A percentile compares a stretch with the other conserved stretches of the same genome.
These are phyloP conservation scores for Penicillium digitatum DNA, from an alignment of 2,329 filamentous ascomycete species.

Conservation along the genomic window DNA sequence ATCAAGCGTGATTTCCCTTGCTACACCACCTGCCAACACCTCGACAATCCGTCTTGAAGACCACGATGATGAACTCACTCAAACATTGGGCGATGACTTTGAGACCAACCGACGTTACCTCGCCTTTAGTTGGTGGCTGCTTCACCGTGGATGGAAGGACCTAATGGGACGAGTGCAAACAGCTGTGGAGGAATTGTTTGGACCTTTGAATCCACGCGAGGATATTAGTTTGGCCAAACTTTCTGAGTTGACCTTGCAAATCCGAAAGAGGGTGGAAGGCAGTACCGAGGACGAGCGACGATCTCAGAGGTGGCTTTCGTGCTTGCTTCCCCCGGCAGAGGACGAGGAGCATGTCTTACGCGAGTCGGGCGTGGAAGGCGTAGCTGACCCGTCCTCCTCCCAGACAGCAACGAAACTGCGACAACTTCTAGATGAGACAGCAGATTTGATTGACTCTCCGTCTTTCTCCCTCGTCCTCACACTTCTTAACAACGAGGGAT, in stretches of 20 bases:
- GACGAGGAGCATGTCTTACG: conserved; percentile 79
- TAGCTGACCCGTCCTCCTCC: conserved; percentile 35
- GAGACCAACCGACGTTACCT: conserved; percentile 93
- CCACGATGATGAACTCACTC: conserved; percentile 84
- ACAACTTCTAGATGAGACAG: conserved; percentile 87
- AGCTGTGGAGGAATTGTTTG: conserved; percentile 88
- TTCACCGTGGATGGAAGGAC: conserved; percentile 84
- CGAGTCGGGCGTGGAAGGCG: conserved; percentile 69
- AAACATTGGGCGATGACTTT: conserved; percentile 86
- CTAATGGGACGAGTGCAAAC: conserved; percentile 74
- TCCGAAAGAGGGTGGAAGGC: conserved; percentile 81
- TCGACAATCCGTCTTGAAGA: conserved; percentile 86
- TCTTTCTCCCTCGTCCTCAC: conserved; percentile 83
- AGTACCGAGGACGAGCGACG: conserved; percentile 60
- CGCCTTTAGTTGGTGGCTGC: conserved; percentile 96
- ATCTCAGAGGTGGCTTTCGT: conserved; percentile 70
- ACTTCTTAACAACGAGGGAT: conserved; percentile 79
- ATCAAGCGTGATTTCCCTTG: conserved; percentile 87
- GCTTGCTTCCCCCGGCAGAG: conserved; percentile 72
- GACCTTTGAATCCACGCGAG: conserved; percentile 81
- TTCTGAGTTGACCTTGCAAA: conserved; percentile 73
- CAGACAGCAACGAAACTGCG: conserved; percentile 57
- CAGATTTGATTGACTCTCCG: conserved; percentile 91
- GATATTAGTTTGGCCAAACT: conserved; percentile 77
- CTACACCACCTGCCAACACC: conserved; percentile 66